phyloP scores from a whole-genome alignment of 495 filamentous ascomycete genomes.

The Talaromyces nanjingensis region DNA sequence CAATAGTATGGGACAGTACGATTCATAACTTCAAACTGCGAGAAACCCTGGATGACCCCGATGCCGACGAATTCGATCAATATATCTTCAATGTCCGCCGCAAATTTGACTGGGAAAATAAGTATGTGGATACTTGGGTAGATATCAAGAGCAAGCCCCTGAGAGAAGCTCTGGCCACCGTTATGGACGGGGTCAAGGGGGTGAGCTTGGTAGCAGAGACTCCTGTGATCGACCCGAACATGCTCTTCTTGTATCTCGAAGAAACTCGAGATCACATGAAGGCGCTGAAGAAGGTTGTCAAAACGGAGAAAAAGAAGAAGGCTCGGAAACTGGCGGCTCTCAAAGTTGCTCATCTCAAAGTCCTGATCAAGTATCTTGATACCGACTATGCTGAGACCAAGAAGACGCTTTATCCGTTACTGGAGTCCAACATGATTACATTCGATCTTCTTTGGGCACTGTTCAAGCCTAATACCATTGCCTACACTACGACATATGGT shows the following conservation, averaged over 20 bases:
- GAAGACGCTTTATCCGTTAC: slow-evolving; percentile 74
- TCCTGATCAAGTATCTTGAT: slow-evolving; percentile 76
- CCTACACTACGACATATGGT: slow-evolving; percentile 75
- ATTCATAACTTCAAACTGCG: slow-evolving; percentile 80
- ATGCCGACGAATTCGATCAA: slow-evolving; percentile 72
- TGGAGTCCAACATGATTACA: slow-evolving; percentile 80
- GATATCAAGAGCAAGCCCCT: slow-evolving; percentile 83
- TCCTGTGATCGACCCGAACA: slow-evolving; percentile 74
- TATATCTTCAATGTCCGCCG: slow-evolving; percentile 83
- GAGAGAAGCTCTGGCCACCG: slow-evolving; percentile 61
- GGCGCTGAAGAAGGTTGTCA: slow-evolving; percentile 52
- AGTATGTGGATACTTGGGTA: slow-evolving; percentile 69
- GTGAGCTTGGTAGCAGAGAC: slow-evolving; percentile 76
- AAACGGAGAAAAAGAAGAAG: slow-evolving; percentile 62
- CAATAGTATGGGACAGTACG: slow-evolving; percentile 61
- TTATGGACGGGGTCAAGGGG: slow-evolving; percentile 77
- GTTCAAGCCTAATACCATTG: slow-evolving; percentile 84
- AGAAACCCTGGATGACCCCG: slow-evolving; percentile 66
- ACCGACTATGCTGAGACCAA: slow-evolving; percentile 73
- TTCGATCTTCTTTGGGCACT: slow-evolving; percentile 88
- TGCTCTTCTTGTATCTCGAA: slow-evolving; percentile 82
- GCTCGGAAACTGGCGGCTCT: slow-evolving; percentile 47
- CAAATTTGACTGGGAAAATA: slow-evolving; percentile 83
- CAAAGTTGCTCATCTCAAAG: slow-evolving; percentile 60
- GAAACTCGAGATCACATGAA: slow-evolving; percentile 63